phyloP scores from a whole-genome alignment of 2,329 filamentous ascomycete genomes.

The Xylariaceae sp. region DNA sequence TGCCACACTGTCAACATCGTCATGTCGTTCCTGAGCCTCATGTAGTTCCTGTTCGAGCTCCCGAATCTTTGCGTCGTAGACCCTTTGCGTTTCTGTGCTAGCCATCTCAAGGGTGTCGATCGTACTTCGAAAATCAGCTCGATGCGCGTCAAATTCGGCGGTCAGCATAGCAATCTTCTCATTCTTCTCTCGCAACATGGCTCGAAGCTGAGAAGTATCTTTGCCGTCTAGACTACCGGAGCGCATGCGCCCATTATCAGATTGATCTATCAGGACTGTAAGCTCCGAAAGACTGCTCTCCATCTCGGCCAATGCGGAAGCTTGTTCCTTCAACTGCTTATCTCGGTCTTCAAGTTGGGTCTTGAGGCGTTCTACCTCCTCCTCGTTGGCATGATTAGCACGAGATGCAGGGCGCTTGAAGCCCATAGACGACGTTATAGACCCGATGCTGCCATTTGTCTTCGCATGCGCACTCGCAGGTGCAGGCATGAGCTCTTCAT shows the following conservation, averaged over 20 bases:
- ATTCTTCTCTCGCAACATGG: conserved; percentile 91
- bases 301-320: conserved; percentile 84
- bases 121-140: conserved; percentile 94
- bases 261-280: conserved; percentile 71
- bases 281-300: conserved; percentile 59
- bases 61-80: conserved; percentile 93
- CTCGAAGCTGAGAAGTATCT: conserved; percentile 77
- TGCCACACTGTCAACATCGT: conserved; percentile 92
- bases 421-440: conserved; percentile 62
- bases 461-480: conserved; percentile 55
- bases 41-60: conserved; percentile 83
- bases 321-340: conserved; percentile 86
- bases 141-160: conserved; percentile 90
- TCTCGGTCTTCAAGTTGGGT: conserved; percentile 83
- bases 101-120: conserved; percentile 97
- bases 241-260: conserved; percentile 52
- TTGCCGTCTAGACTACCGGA: conserved; percentile 67
- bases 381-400: conserved; percentile 60
- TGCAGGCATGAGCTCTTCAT: conserved; percentile 63
- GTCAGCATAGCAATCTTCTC: conserved; percentile 95
- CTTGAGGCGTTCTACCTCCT: conserved; percentile 76
- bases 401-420: conserved; percentile 61
- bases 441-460: conserved; percentile 61
- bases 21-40: conserved; percentile 80
- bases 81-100: conserved; percentile 91